Evolutionary conservation across 352 stramenopile species (phyloP).

Genomic region (Globisporangium takayamanum): DNA sequence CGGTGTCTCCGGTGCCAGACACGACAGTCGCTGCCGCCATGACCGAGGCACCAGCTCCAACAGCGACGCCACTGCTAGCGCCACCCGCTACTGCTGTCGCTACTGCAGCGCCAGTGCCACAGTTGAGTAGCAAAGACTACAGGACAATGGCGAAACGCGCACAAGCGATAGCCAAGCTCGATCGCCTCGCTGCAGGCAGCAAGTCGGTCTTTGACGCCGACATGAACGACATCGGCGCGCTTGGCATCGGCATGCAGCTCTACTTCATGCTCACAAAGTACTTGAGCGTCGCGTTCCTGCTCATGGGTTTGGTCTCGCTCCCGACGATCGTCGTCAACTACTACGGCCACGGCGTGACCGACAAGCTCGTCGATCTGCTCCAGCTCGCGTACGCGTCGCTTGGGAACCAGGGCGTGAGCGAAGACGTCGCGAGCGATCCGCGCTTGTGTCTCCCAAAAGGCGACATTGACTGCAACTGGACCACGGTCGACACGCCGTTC

Average conservation of each 20-base stretch:
- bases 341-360: slow-evolving; percentile 55
- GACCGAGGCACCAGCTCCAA: background rate
- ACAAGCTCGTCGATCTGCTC: slow-evolving; percentile 62
- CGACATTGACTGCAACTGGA: slow-evolving; percentile 66
- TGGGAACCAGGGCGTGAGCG: slow-evolving; percentile 71
- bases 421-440: slow-evolving; percentile 38
- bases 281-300: slow-evolving; percentile 48
- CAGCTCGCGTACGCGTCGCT: slow-evolving; percentile 67
- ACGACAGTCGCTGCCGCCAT: background rate
- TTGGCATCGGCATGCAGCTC: slow-evolving; percentile 79
- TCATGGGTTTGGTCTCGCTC: slow-evolving; percentile 62
- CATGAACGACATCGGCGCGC: slow-evolving; percentile 65
- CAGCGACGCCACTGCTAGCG: too few relatives aligned
- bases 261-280: slow-evolving; percentile 87
- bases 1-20: background rate
- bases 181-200: slow-evolving; percentile 55
- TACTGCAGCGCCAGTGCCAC: background rate
- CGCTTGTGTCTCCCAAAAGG: slow-evolving; percentile 38
- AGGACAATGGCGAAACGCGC: too few relatives aligned
- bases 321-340: slow-evolving; percentile 61
- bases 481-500: slow-evolving; percentile 65
- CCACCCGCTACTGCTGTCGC: background rate
- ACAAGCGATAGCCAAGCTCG: too few relatives aligned
- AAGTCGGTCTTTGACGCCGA: slow-evolving; percentile 57
- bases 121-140: slow-evolving; percentile 13